These are phyloP conservation scores for Saposhnikovia divaricata DNA, from an alignment of 129 eudicot species.

Conservation along the genomic window DNA sequence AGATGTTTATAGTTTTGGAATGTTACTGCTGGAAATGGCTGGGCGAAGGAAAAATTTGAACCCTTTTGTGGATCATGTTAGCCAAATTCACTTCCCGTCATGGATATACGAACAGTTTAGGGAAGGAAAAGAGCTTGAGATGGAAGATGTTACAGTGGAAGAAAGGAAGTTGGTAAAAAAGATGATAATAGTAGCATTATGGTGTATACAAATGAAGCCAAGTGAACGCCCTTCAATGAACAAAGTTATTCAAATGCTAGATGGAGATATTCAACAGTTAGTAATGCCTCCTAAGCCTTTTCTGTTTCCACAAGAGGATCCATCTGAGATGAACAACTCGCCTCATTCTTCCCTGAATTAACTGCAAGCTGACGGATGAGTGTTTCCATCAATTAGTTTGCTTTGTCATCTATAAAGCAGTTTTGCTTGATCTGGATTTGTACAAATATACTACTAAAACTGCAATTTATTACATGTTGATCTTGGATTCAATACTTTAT, in stretches of 20 bases:
- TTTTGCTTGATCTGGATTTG: neutral
- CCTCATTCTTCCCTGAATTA: neutral
- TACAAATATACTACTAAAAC: too few relatives aligned
- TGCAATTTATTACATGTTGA: neutral
- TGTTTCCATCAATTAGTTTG: neutral
- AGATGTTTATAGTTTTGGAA: conserved; percentile 6
- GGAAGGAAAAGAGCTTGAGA: neutral
- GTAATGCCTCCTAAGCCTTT: conserved; percentile 6
- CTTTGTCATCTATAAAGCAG: neutral
- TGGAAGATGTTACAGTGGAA: neutral
- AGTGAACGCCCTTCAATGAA: neutral
- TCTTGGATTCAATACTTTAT: neutral
- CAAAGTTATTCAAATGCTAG: neutral
- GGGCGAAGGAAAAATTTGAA: neutral
- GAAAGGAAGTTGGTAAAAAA: neutral
- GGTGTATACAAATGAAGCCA: neutral
- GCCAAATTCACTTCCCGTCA: conserved; percentile 3
- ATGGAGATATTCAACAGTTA: neutral
- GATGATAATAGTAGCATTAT: neutral
- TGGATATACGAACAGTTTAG: neutral
- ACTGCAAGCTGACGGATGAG: neutral
- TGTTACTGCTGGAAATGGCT: neutral
- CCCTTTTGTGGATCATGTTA: neutral
- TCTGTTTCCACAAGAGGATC: neutral
- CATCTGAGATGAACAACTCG: neutral